Evolutionary conservation across 192 early-diverging fungal genomes (phyloP), one percentile per base, ranked within the genome.

Genomic region (Dimargaris cristalligena): DNA sequence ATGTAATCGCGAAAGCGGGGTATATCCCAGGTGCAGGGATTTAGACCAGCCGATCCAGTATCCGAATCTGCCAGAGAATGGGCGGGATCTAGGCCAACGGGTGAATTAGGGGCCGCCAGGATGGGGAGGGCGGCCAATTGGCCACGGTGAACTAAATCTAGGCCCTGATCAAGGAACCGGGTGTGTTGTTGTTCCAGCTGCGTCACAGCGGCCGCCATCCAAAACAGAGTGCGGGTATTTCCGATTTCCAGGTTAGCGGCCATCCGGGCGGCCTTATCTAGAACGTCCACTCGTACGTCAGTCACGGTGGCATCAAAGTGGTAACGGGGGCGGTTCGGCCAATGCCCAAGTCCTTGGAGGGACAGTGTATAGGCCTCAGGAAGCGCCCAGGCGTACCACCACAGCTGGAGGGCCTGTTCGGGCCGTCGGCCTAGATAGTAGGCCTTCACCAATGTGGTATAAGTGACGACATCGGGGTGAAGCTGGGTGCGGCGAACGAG

Each of bases 401-500:
- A 57, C 22, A 57, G 32, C 22, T 35, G 55, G 34, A 57, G 18
- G 2, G 55, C 55, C 14, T 34, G 55, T 1, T 57, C 55, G 32
- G 55, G 55, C 10, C 26, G 22, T 0, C 38, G 55, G 22, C 55
- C 55, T 3, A 34, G 55, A 34, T 26, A 38, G 33, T 57, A 57
- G 4, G 55, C 55, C 55, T 57, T 57, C 28, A 26, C 28, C 18
- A 57, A 26, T 0, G 55, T 57, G 13, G 55, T 35, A 34, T 57
- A 57, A 22, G 55, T 57, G 9, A 57, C n/a, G 0, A 57, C 55
- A n/a, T 57, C 55, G 34, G 55, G 55, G 26, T 35, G 13, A 34
- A 57, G 33, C n/a, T n/a, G 4, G 1, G 22, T 18, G n/a, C 26
- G 18, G 33, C 55, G 55, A 4, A 57, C 22, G 22, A 35, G 22